phyloP scores from a whole-genome alignment of 2,329 filamentous ascomycete genomes.

The Stemphylium vesicarium region DNA sequence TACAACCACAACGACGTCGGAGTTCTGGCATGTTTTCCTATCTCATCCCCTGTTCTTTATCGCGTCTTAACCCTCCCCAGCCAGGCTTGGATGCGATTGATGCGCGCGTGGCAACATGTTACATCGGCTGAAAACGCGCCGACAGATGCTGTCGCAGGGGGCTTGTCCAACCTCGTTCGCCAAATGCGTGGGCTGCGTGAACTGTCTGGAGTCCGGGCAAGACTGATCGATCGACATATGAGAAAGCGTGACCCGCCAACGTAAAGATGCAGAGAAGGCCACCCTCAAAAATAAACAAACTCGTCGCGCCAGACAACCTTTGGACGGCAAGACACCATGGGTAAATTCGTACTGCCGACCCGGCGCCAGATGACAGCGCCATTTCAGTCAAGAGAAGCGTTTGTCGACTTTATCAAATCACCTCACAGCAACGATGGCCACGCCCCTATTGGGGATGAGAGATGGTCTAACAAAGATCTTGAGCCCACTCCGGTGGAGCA shows the following conservation, averaged over 20 bases:
- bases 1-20: slow-evolving; percentile 4
- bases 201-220: slow-evolving; percentile 1
- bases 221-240: slow-evolving; percentile 9
- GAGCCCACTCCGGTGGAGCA: slow-evolving; percentile 30
- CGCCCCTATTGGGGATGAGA: slow-evolving; percentile 21
- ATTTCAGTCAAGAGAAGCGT: slow-evolving; percentile 28
- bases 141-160: not conserved
- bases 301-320: not conserved
- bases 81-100: not conserved
- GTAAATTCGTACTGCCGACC: slow-evolving; percentile 11
- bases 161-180: slow-evolving; percentile 1
- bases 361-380: slow-evolving; percentile 9
- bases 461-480: slow-evolving; percentile 36
- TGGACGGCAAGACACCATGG: slow-evolving; percentile 2
- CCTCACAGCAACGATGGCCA: slow-evolving; percentile 22
- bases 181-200: slow-evolving; percentile 12
- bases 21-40: not conserved
- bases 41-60: slow-evolving; percentile 10
- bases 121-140: slow-evolving; percentile 16
- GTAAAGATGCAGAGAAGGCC: not conserved
- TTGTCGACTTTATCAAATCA: slow-evolving; percentile 23
- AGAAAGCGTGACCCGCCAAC: slow-evolving; percentile 6
- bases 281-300: not conserved
- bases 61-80: not conserved
- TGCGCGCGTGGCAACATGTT: slow-evolving; percentile 5